A percentile compares a stretch with the other conserved stretches of the same genome.
Conservation (phyloP, 768 basidiomycete genomes). For the Termitomyces sp. region DNA sequence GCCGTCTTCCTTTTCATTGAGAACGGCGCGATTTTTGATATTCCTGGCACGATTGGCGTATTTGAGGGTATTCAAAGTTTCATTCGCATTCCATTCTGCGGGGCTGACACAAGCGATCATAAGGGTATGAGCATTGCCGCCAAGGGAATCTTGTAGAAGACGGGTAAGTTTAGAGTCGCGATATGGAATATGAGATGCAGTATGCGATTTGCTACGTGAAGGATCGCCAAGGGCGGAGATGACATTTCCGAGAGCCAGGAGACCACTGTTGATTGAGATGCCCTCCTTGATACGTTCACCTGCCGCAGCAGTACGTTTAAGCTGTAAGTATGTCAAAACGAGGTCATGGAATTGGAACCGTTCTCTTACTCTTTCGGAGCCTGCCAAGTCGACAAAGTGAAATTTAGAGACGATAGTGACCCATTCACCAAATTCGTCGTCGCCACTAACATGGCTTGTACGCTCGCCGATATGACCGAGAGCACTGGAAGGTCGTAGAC, state of each 20-base stretch:
- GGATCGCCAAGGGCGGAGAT: slow-evolving; percentile 98
- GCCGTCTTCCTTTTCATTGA: slow-evolving; percentile 94
- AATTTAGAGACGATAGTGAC: slow-evolving; percentile 91
- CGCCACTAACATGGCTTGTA: slow-evolving; percentile 26
- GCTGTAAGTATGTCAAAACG: slow-evolving; percentile 33
- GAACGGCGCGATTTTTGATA: slow-evolving; percentile 90
- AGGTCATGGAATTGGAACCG: slow-evolving; percentile 5
- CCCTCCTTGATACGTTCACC: slow-evolving; percentile 98
- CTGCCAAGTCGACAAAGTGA: slow-evolving; percentile 97
- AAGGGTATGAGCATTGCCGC: slow-evolving; percentile 95
- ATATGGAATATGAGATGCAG: slow-evolving; percentile 90
- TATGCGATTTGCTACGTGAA: slow-evolving; percentile 75
- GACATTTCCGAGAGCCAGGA: slow-evolving; percentile 95
- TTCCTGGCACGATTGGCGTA: slow-evolving; percentile 97
- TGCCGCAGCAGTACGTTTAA: slow-evolving; percentile 93
- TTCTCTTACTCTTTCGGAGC: slow-evolving; percentile 80
- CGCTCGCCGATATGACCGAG: slow-evolving; percentile 66
- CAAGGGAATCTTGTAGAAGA: slow-evolving; percentile 92
- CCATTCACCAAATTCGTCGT: slow-evolving; percentile 79
- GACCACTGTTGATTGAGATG: slow-evolving; percentile 97
- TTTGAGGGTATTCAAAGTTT: slow-evolving; percentile 93
- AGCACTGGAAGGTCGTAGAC: slow-evolving; percentile 72
- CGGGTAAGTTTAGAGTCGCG: slow-evolving; percentile 98
- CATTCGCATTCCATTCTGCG: slow-evolving; percentile 90
- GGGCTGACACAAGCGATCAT: slow-evolving; percentile 99